These are phyloP conservation scores for Pseudohalonectria lignicola DNA, from an alignment of 2,329 filamentous ascomycete species.

Conservation along the genomic window DNA sequence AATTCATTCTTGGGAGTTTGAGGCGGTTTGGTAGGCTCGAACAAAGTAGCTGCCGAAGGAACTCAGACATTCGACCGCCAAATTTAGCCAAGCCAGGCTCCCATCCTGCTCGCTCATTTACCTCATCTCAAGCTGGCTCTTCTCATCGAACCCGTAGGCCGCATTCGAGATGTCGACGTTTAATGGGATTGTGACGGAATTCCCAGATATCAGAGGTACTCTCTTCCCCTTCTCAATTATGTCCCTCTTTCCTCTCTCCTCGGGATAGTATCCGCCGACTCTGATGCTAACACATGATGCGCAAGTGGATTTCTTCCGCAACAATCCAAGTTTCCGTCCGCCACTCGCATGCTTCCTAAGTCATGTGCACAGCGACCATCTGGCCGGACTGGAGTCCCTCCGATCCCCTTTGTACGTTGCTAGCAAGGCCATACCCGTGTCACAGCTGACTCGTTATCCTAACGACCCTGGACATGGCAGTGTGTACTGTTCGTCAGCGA, in stretches of 20 bases:
- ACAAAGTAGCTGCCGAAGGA: too few species aligned
- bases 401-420: conserved; percentile 57
- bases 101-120: too few species aligned
- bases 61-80: too few species aligned
- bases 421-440: not conserved
- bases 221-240: not conserved
- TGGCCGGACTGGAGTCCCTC: conserved; percentile 67
- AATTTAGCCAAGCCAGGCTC: too few species aligned
- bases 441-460: not conserved
- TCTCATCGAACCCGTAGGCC: too few species aligned
- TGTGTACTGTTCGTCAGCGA: conserved; percentile 82
- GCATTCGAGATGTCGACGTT: conserved; percentile 3
- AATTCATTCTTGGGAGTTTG: too few species aligned
- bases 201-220: conserved; percentile 1
- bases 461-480: too few species aligned
- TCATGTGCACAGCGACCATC: conserved; percentile 87
- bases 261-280: too few species aligned
- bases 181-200: conserved; percentile 2
- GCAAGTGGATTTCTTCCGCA: conserved; percentile 78
- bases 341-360: conserved; percentile 81
- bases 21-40: too few species aligned
- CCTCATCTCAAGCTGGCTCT: too few species aligned
- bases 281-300: not conserved
- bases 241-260: too few species aligned
- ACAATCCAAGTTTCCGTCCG: conserved; percentile 36